Percentiles rank a stretch among this genome's conserved stretches.
phyloP scores from a whole-genome alignment of 176 grass and related monocot genomes.

The Guadua angustifolia region DNA sequence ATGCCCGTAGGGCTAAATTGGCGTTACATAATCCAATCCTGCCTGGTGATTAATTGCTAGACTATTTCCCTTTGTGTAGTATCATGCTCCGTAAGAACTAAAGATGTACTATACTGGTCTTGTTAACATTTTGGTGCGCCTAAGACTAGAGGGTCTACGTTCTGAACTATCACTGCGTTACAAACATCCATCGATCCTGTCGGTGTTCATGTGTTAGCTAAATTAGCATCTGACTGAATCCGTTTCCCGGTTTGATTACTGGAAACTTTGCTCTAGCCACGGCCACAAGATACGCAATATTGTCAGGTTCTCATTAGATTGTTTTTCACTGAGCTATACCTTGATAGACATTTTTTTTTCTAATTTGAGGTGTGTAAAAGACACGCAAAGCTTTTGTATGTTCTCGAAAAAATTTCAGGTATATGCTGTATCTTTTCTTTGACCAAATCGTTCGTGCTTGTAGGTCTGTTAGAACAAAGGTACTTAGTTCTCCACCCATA shows the following conservation, averaged over 20 bases:
- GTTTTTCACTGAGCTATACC: not conserved
- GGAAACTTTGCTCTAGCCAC: not conserved
- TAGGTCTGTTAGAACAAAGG: conserved; percentile 97
- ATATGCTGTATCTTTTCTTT: not conserved
- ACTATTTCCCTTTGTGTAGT: not conserved
- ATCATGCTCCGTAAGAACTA: not conserved
- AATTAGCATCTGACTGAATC: not conserved
- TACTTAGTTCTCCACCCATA: conserved; percentile 45
- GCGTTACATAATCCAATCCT: not conserved
- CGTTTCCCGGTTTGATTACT: not conserved
- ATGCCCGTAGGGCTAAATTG: not conserved
- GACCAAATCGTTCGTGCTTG: not conserved
- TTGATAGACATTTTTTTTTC: not conserved
- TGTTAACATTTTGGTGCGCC: not conserved
- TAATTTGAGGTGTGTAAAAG: not conserved
- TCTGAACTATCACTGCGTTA: not conserved
- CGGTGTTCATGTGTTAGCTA: not conserved
- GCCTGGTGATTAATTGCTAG: not conserved
- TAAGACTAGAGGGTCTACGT: not conserved
- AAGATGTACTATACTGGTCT: not conserved
- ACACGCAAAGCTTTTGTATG: not conserved
- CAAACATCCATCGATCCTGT: not conserved
- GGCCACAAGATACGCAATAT: not conserved
- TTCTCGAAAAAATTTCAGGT: not conserved
- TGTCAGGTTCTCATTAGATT: not conserved